Base-by-base conservation (phyloP, 768 basidiomycete species). In the Leccinum olivaceopallidum region DNA sequence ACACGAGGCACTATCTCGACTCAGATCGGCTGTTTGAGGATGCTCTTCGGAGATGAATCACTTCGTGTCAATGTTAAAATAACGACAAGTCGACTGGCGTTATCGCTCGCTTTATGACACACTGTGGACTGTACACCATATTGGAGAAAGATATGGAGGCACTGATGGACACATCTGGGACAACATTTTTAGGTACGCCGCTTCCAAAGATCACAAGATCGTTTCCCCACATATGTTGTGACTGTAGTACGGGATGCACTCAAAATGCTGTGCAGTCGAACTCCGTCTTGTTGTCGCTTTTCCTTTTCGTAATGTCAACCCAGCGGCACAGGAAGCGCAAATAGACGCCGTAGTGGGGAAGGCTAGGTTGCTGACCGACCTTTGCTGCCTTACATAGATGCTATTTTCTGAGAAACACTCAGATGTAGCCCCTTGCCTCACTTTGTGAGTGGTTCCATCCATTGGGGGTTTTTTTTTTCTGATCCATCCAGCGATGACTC, bases 321-420 rank as follows among this genome's bases (percentile, higher is more conserved):
- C 66, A 30, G 60, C 59, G n/a, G 60, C 37, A 5, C 67, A 68
- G 32, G 56, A 53, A 39, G 58, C 58, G 10, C 49, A 62, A 30
- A 63, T 67, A 4, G 66, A 69, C 39, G 16, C 50, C 5, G 55
- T 36, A 36, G 36, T 69, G 0, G 59, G 65, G 26, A 68, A 55
- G 37, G 42, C 32, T 20, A 57, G 61, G 14, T 44, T 69, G 1
- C 65, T 63, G 9, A 57, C 28, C 8, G 59, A 54, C 39, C 55
- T 6, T 44, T 39, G 14, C 60, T 79, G n/a, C 77, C 76, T 4
- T 78, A 77, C 51, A 69, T 77, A 16, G 67, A 64, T 20, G 77
- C 76, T 5, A 71, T 78, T 26, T 67, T 73, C 4, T 70, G 73
- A 56, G 79, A 79, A 63, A 60, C 22, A 1, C 14, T 49, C 20